Base-by-base conservation (phyloP, 352 stramenopile genomes). In the Saprolegnia diclina region DNA sequence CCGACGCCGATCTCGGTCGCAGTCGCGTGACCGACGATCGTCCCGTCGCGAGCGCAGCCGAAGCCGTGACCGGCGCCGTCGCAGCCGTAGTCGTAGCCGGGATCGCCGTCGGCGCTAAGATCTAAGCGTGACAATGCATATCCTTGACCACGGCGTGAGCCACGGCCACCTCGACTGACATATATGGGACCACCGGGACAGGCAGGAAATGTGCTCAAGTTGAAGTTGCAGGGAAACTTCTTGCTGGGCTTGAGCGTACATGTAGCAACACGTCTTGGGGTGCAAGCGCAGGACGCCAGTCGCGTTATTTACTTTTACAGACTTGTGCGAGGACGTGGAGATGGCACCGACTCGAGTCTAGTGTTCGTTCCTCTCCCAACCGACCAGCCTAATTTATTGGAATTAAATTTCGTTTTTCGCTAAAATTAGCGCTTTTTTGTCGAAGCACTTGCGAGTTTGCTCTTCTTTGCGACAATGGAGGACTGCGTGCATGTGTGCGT, bases 401-500 rank as follows among this genome's bases (percentile, higher is more conserved):
- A 35, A 35, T 35, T 48, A 48, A 48, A 14, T n/a, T 48, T 48
- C 42, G 42, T 14, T 35, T 35, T 35, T n/a, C 38, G 42, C 42
- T 48, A 48, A 48, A 48, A 35, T 35, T 35, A 35, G 29, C 29
- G 29, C 29, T 35, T 6, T 35, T 35, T 35, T n/a, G 42, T n/a
- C 42, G 18, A 48, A 48, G 42, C 11, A 48, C 13, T n/a, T 14
- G 13, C 11, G 7, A 48, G 42, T 48, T 48, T 14, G 42, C 42
- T 4, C 11, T 48, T 48, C 13, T 35, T 2, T 35, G 29, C 29
- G 29, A 35, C 13, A 3, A 48, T 48, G 42, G 42, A 48, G 21
- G 83, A 92, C 66, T 76, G 79, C 9, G 83, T 91, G 54, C 79
- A 88, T 38, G 86, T 93, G 0, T 88, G 85, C 52, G 85, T 94